Base-by-base conservation (phyloP, 495 filamentous ascomycete species). In the Umbilicaria muhlenbergii region DNA sequence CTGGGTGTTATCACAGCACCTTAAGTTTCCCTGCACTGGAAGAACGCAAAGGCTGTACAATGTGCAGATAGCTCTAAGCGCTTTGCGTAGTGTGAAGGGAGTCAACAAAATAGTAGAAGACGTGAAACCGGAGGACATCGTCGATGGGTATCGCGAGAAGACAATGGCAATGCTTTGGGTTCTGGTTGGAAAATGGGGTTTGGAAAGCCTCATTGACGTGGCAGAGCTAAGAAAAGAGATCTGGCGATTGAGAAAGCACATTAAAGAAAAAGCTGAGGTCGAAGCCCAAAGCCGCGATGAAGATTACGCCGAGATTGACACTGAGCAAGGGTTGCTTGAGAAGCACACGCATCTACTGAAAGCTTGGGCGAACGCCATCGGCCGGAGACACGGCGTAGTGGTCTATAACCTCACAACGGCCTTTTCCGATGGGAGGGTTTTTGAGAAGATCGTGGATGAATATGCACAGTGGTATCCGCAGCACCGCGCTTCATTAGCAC, bases 81-180 rank as follows among this genome's bases (percentile, higher is more conserved):
- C 78, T 1, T 54, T 82, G 19, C 45, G 54, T 4, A 62, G 62
- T 11, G 55, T 66, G 3, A 51, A 53, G 13, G 64, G 65, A 3
- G 55, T 64, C 8, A 52, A 47, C 2, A 34, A 44, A 3, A 54
- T 68, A 21, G 45, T 65, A 14, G 48, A 58, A 16, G 53, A 59
- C n/a, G 51, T 77, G 15, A 64, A 57, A 15, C 65, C 78, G 1
- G 73, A 75, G 36, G 75, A 83, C 35, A 74, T 81, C 34, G 73
- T 81, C 5, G 70, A 82, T 49, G 78, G 78, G 5, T 71, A 79
- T 46, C 69, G 78, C 24, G 78, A 83, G 50, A 81, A 74, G 57
- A 81, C 78, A 2, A 62, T 81, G 15, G 66, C 66, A 1, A 61
- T 83, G 14, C 58, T 83, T 11, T 81, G 76, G 78, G 60, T 62